Base-by-base conservation (phyloP, 1,284 basidiomycete species). In the Sphagnurus paluster region DNA sequence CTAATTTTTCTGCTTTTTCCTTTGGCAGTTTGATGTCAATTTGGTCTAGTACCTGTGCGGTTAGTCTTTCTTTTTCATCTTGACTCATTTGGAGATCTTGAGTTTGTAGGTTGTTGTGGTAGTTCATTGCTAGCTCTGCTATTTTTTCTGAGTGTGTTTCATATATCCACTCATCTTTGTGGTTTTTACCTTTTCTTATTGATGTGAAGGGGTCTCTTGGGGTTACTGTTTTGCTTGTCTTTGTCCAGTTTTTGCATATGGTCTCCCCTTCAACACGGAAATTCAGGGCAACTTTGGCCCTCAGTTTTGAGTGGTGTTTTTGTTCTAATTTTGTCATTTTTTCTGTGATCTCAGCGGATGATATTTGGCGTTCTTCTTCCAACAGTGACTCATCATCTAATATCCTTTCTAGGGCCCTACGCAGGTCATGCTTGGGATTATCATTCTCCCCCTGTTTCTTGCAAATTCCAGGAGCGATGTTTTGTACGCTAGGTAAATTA, bases 191-290 rank as follows among this genome's bases (percentile, higher is more conserved):
- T n/a, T n/a, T n/a, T n/a, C n/a, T n/a, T n/a, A n/a, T n/a, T n/a
- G n/a, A n/a, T n/a, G n/a, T n/a, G n/a, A n/a, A n/a, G n/a, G n/a
- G n/a, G n/a, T 66, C 62, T 39, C 61, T 34, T 7, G 62, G 62
- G 25, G 52, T 61, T 1, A 39, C 48, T 1, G 48, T 46, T 32
- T 60, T 63, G 34, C 68, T 62, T 0, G 60, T 23, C 0, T 32
- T 42, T 0, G 57, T 57, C 68, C 70, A 72, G 48, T 61, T 63
- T 42, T 64, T 64, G 10, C 52, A 52, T 1, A 66, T 61, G 0
- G 57, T 59, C 45, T 74, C 69, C 0, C 64, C 64, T 32, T 66
- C 54, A 0, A 63, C 8, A 0, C 50, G 8, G 39, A 48, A 53
- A n/a, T 52, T 55, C 0, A 54, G 44, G 23, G 48, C 46, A 5